phyloP scores from a whole-genome alignment of 176 grass and related monocot genomes.

The Triticum timopheevii region DNA sequence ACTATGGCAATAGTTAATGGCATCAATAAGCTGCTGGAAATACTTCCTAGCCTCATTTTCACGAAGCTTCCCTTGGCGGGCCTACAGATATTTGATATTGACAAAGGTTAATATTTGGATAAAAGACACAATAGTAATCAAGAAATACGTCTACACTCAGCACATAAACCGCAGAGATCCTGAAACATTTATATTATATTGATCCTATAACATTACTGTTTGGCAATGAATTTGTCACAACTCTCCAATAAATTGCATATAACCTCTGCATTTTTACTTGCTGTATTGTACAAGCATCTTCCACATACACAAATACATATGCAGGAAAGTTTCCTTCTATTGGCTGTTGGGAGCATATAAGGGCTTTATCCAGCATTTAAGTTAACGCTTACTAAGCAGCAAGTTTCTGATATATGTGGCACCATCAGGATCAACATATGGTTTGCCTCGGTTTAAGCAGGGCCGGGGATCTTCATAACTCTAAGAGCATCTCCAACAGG shows the following conservation, averaged over 20 bases:
- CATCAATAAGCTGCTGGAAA: constrained; percentile 94
- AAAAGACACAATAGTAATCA: neutral
- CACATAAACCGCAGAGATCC: constrained; percentile 1
- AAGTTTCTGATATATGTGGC: neutral
- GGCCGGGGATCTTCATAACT: neutral
- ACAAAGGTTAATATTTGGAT: neutral
- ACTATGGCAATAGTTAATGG: constrained; percentile 86
- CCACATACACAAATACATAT: neutral
- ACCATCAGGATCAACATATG: neutral
- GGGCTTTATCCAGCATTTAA: neutral
- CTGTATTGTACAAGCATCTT: constrained; percentile 14
- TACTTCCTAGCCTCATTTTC: constrained; percentile 79
- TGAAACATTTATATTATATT: neutral
- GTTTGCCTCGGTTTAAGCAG: neutral
- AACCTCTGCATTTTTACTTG: neutral
- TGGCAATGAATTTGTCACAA: neutral
- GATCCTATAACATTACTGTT: neutral
- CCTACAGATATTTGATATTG: constrained; percentile 41
- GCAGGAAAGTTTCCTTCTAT: neutral
- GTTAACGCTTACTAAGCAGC: neutral
- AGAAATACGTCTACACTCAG: neutral
- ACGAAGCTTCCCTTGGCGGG: constrained; percentile 62
- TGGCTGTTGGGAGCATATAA: neutral
- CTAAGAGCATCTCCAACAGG: neutral
- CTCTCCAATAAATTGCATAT: constrained; percentile 19